Evolutionary conservation across 257 asterid genomes (phyloP), one percentile per base, ranked within the genome.

Genomic region (Verbena officinalis): DNA sequence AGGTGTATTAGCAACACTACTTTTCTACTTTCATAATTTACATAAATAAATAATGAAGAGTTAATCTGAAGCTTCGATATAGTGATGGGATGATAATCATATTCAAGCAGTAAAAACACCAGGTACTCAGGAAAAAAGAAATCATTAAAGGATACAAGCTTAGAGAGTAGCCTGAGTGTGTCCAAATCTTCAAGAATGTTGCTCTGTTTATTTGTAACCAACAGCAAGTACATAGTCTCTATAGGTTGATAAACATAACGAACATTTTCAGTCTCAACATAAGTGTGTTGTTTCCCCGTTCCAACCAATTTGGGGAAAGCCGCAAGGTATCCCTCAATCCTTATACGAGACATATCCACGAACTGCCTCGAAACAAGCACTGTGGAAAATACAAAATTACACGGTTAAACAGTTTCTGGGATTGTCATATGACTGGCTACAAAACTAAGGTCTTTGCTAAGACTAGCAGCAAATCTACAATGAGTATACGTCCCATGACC

Each of bases 101-200:
- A 33, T 51, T 38, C 61, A 68, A 22, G 31, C 9, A 31, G 7
- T 0, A 46, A 55, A 48, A 53, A 11, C 4, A 48, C 13, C 43
- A 70, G 62, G 14, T 38, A 17, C 15, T 39, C 50, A 39, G 16
- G 58, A 22, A 3, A 23, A 21, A 34, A 49, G 1, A 34, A 31
- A 9, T 54, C 50, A 64, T 16, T 20, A 60, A 75, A 76, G 92
- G 88, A 86, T 84, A 89, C 93, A 33, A 89, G 87, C 63, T 81
- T 86, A 13, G 95, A 84, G 19, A 89, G 90, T 59, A 86, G 87
- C 76, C 90, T 83, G 71, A 89, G 64, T 14, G 96, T 86, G 64
- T 84, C 95, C 89, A 86, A 62, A 73, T 89, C 95, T 59, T 86
- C 92, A 66, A 89, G 90, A 75, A 89, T 86, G 74, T 84, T 84